Conservation (phyloP, 2,329 filamentous ascomycete species). For the Didymella lethalis region DNA sequence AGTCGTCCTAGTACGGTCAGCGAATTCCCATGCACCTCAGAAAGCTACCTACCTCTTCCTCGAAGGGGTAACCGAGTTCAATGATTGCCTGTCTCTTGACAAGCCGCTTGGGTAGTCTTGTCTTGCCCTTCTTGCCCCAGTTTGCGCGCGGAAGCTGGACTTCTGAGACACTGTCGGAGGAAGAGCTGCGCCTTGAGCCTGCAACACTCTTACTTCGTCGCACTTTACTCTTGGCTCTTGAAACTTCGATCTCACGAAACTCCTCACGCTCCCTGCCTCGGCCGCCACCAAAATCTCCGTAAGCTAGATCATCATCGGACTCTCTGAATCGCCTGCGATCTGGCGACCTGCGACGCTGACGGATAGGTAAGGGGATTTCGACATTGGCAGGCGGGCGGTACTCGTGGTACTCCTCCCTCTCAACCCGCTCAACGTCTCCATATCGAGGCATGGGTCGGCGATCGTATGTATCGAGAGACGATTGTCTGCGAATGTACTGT, state of each 20-base stretch:
- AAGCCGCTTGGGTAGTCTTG: conserved; percentile 80
- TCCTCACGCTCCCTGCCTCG: conserved; percentile 50
- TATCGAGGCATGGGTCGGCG: conserved; percentile 69
- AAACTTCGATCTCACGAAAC: conserved; percentile 60
- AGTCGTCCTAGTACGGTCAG: conserved; percentile 69
- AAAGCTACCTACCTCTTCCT: conserved; percentile 74
- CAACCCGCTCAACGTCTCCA: conserved; percentile 63
- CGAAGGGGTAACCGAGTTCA: conserved; percentile 84
- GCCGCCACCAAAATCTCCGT: conserved; percentile 53
- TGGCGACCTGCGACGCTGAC: conserved; percentile 58
- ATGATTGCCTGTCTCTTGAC: conserved; percentile 82
- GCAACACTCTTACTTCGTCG: conserved; percentile 43
- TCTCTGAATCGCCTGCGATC: conserved; percentile 65
- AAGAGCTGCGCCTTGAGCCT: conserved; percentile 48
- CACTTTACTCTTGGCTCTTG: conserved; percentile 54
- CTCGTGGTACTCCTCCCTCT: conserved; percentile 57
- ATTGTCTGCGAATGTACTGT: conserved; percentile 78
- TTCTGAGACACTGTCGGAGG: conserved; percentile 54
- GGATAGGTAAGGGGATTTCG: conserved; percentile 70
- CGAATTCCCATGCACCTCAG: neutral
- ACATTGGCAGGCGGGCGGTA: conserved; percentile 73
- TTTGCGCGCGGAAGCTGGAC: conserved; percentile 44
- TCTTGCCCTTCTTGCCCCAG: conserved; percentile 76
- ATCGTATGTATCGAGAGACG: conserved; percentile 90
- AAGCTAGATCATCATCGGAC: conserved; percentile 71